Evolutionary conservation across 1,284 basidiomycete genomes (phyloP), one percentile per base, ranked within the genome.

Genomic region (Ustanciosporium gigantosporum): DNA sequence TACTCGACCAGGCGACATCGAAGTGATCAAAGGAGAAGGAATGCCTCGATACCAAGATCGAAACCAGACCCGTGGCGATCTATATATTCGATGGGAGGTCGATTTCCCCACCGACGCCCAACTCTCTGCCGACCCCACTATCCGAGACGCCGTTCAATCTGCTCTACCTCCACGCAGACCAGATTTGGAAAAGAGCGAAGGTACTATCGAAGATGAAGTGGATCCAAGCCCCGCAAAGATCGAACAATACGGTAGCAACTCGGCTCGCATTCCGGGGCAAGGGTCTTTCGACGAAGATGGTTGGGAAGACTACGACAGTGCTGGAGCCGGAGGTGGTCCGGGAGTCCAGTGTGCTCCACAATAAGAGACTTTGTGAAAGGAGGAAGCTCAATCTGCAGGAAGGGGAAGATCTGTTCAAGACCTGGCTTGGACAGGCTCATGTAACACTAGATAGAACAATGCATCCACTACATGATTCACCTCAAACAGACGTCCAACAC

Each of bases 81-180:
- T 76, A 0, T 76, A 69, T 41, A 61, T 76, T 25, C 25, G 41
- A 22, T 76, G 65, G 66, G 64, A 73, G 43, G 58, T 76, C 25
- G 73, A 74, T 25, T 74, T 74, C 41, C 73, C 73, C 4, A 50
- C 53, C 14, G 68, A 74, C 23, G 66, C 56, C 17, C 41, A 64
- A 23, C 61, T 66, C 37, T 37, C 48, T 13, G 40, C 50, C 2
- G 46, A 61, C 23, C 47, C 48, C 5, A 32, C 32, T 2, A 47
- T 64, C 14, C 46, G 56, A 3, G 21, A 64, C 39, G 50, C 59
- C 17, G 46, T 69, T 17, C 29, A 37, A 22, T 22, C 36, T 21
- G 48, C 64, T 16, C 57, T 73, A 0, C 70, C 70, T 17, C 66
- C 70, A 3, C 55, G 52, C 23, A 53, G 62, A 9, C 53, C 64